phyloP scores from a whole-genome alignment of 257 asterid species.

The Solanum virginianum region DNA sequence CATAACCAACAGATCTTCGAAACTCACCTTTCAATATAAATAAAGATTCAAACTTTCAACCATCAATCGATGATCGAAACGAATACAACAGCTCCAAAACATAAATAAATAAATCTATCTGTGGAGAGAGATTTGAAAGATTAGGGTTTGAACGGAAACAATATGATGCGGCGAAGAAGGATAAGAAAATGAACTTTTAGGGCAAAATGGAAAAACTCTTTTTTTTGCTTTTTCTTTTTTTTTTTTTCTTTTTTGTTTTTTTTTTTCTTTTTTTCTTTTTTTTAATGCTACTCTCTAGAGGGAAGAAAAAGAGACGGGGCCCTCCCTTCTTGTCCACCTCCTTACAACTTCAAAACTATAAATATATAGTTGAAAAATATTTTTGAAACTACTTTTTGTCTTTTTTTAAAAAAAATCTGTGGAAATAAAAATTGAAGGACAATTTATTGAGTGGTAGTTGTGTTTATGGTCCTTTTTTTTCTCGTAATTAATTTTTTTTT shows the following conservation, averaged over 20 bases:
- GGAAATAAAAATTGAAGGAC: neutral
- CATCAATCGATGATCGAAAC: neutral
- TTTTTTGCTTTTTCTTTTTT: no score
- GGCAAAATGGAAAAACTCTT: neutral
- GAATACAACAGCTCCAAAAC: neutral
- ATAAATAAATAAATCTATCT: neutral
- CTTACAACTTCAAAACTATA: slow-evolving; percentile 6
- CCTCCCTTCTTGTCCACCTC: slow-evolving; percentile 8
- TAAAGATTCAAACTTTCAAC: slow-evolving; percentile 9
- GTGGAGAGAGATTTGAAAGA: neutral
- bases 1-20: neutral
- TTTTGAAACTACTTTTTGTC: neutral
- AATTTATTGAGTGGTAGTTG: neutral
- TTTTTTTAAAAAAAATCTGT: neutral
- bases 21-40: slow-evolving; percentile 2
- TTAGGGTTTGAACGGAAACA: neutral
- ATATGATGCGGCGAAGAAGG: slow-evolving; percentile 11
- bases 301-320: neutral
- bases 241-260: neutral
- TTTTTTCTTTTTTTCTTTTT: neutral
- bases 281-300: neutral
- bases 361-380: neutral
- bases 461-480: neutral
- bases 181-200: slow-evolving; percentile 5
- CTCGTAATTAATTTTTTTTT: neutral